Evolutionary conservation across 768 basidiomycete species (phyloP).

Genomic region (Lepiota venenata): DNA sequence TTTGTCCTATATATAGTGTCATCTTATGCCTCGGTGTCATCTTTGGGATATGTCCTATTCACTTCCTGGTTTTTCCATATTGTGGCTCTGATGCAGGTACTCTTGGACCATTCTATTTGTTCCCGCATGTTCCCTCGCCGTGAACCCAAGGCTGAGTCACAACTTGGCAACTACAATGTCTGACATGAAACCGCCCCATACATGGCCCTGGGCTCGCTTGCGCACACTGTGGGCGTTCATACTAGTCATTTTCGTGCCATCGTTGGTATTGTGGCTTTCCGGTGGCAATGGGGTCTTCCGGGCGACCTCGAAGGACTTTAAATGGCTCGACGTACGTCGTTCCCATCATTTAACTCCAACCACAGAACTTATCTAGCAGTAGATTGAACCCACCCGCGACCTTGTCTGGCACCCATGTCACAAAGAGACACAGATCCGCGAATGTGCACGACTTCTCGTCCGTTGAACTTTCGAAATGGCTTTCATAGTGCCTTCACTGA

Average conservation of each 20-base stretch:
- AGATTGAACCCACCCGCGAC: conserved; percentile 13
- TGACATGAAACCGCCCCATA: not conserved
- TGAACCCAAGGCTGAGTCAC: too few relatives aligned
- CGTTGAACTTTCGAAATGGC: not conserved
- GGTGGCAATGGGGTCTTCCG: not conserved
- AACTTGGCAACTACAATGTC: too few relatives aligned
- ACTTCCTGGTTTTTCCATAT: too few relatives aligned
- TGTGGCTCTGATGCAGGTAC: too few relatives aligned
- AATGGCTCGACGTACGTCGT: conserved; percentile 3
- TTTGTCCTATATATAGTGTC: too few relatives aligned
- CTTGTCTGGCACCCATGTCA: conserved; percentile 16
- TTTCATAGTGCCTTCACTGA: not conserved
- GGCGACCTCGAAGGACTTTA: not conserved
- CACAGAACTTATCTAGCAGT: not conserved
- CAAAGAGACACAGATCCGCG: not conserved
- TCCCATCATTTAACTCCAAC: too few relatives aligned
- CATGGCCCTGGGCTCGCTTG: not conserved
- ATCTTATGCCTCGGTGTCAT: too few relatives aligned
- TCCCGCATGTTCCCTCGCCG: too few relatives aligned
- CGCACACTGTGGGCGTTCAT: not conserved
- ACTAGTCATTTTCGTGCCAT: not conserved
- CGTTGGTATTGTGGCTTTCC: not conserved
- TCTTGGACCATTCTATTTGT: too few relatives aligned
- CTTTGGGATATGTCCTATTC: too few relatives aligned
- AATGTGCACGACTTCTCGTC: conserved; percentile 16